Evolutionary conservation across 2,329 filamentous ascomycete species (phyloP), one percentile per base, ranked within the genome.

Genomic region (Sporothrix globosa): DNA sequence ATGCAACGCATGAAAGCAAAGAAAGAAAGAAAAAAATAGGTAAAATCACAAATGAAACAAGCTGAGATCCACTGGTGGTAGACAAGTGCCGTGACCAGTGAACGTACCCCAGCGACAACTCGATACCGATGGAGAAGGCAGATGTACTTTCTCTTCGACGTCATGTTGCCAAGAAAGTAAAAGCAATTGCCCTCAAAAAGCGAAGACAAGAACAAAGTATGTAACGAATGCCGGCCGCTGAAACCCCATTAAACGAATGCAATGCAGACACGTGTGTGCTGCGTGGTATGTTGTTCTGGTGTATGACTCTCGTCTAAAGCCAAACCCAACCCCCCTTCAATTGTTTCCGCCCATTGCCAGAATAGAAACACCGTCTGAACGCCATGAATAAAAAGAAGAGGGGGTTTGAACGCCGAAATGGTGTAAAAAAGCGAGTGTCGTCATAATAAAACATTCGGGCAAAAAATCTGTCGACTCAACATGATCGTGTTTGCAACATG

Each of bases 241-340:
- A 69, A 65, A 67, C 70, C 69, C 65, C 54, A n/a, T 65, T 54
- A 60, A 60, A 68, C 72, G 72, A 73, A 73, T 73, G 72, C 70
- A 73, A 73, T 70, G 56, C 50, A 54, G 66, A 61, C 58, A 70
- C 58, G 65, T 68, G 69, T 46, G 69, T 66, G 68, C 44, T 50
- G 54, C 41, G 54, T 58, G 52, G 67, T 65, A 67, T 50, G 61
- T 66, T 48, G 24, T 34, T 53, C 52, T 61, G 48, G 41, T 69
- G 67, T 73, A 71, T 70, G 70, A 67, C 44, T 67, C 21, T 68
- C 48, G 39, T 70, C 65, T 68, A 41, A 21, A 60, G 44, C 54
- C 39, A 52, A 61, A 61, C 21, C 24, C 44, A 66, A 39, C 24
- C 44, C 61, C 24, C 21, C 48, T 24, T 27, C 60, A 4, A 44